A percentile compares a stretch with the other conserved stretches of the same genome.
These are phyloP conservation scores for Rhizophagus clarus DNA, from an alignment of 192 early-diverging fungal species.

Conservation along the genomic window DNA sequence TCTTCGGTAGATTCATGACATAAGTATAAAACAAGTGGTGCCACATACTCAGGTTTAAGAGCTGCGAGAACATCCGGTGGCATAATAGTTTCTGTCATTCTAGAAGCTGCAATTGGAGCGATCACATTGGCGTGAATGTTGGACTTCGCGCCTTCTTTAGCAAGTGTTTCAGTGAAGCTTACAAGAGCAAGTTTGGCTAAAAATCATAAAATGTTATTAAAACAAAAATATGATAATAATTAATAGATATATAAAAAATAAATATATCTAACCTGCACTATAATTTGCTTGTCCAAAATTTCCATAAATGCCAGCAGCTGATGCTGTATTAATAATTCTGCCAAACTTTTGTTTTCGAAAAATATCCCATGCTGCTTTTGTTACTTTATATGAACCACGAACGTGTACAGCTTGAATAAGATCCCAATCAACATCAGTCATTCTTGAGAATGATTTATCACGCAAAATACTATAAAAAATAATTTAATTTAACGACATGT, in stretches of 20 bases:
- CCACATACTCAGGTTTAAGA: conserved; percentile 96
- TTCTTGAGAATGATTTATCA: conserved; percentile 94
- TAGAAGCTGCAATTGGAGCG: conserved; percentile 95
- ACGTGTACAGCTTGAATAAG: conserved; percentile 91
- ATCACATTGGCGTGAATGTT: conserved; percentile 94
- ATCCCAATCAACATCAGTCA: conserved; percentile 99
- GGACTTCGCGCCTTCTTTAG: conserved; percentile 91
- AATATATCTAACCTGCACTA: conserved; percentile 55
- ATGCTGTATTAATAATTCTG: conserved; percentile 72
- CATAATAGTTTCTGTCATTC: conserved; percentile 97
- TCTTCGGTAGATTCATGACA: conserved; percentile 85
- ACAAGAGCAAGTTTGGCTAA: conserved; percentile 91
- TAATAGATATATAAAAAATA: conserved; percentile 1
- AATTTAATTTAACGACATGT: background rate
- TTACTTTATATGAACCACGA: conserved; percentile 91
- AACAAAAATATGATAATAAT: no score
- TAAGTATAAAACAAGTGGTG: conserved; percentile 92
- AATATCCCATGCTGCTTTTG: conserved; percentile 95
- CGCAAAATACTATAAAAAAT: conserved; percentile 74
- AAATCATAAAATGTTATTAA: background rate
- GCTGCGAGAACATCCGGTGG: conserved; percentile 94
- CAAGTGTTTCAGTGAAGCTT: conserved; percentile 89
- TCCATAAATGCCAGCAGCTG: conserved; percentile 98
- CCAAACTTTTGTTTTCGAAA: conserved; percentile 97
- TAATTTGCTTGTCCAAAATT: conserved; percentile 97